Evolutionary conservation across 2,329 filamentous ascomycete genomes (phyloP).

Genomic region (Colletotrichum sublineola): DNA sequence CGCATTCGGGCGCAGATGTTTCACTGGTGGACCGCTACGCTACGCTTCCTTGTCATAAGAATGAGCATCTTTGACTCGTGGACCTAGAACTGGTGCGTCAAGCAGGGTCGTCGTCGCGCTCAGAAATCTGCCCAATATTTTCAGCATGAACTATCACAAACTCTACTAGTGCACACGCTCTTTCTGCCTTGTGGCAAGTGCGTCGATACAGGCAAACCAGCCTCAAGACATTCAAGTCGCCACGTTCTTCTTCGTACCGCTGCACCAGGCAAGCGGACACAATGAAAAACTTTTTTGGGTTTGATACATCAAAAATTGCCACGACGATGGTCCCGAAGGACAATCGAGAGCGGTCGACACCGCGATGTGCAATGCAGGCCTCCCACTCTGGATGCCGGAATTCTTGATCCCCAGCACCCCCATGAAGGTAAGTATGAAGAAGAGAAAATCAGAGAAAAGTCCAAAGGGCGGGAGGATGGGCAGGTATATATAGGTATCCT

Average conservation of each 20-base stretch:
- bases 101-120: background rate
- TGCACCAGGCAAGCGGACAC: slow-evolving; percentile 29
- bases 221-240: too few relatives aligned
- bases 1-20: background rate
- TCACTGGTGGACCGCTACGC: background rate
- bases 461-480: slow-evolving; percentile 36
- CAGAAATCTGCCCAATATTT: background rate
- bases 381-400: slow-evolving; percentile 55
- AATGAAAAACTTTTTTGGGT: slow-evolving; percentile 42
- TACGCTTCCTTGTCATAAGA: too few relatives aligned
- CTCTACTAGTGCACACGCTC: too few relatives aligned
- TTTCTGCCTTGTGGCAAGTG: background rate
- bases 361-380: slow-evolving; percentile 66
- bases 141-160: background rate
- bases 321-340: slow-evolving; percentile 42
- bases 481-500: slow-evolving; percentile 50
- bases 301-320: slow-evolving; percentile 42
- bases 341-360: slow-evolving; percentile 41
- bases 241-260: slow-evolving; percentile 43
- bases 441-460: slow-evolving; percentile 38
- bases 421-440: slow-evolving; percentile 67
- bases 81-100: background rate
- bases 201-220: too few relatives aligned
- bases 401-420: slow-evolving; percentile 59
- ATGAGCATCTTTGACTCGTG: background rate